Base-by-base conservation (phyloP, 352 stramenopile species). In the Phytopythium chamaehyphon region DNA sequence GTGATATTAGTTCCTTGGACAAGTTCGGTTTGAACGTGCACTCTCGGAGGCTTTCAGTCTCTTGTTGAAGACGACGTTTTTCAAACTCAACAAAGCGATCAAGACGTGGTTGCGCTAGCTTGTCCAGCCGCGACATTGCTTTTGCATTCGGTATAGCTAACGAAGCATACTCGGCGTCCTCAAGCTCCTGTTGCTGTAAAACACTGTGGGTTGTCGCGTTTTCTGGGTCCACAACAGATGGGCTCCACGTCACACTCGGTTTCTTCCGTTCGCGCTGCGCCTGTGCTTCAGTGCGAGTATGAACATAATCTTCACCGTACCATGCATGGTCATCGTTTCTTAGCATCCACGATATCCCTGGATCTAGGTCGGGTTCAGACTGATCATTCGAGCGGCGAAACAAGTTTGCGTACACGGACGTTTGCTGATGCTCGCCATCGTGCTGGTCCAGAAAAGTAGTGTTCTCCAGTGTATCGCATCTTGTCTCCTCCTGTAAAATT, bases 1-100 rank as follows among this genome's bases (percentile, higher is more conserved):
- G 28, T 33, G 28, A 9, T 5, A 37, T 33, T 2, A 16, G 28
- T 31, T 47, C 59, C 26, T 74, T 76, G 26, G 47, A 46, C 4
- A 66, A 54, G 33, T 81, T 77, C 12, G 83, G 83, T 23, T 59
- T 73, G 53, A 90, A 93, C 6, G 79, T 90, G 45, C 79, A 90
- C 47, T 90, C 75, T 12, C 59, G 69, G 22, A 93, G 59, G 12
- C 57, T 58, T 26, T 83, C 71, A 54, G 88, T 76, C 49, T 93
- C 79, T 15, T 63, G 52, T 5, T 71, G 16, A 2, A 93, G 48
- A 11, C 82, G 73, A 10, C 75, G 60, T 47, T 85, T 90, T 38
- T 93, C 79, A 10, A 71, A 70, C 26, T 85, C 73, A 1, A 66
- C 74, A 45, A 88, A 88, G 9, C 66, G 57, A 14, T 77, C 53